Conservation (phyloP, 192 early-diverging fungal species). For the Entomortierella beljakovae region DNA sequence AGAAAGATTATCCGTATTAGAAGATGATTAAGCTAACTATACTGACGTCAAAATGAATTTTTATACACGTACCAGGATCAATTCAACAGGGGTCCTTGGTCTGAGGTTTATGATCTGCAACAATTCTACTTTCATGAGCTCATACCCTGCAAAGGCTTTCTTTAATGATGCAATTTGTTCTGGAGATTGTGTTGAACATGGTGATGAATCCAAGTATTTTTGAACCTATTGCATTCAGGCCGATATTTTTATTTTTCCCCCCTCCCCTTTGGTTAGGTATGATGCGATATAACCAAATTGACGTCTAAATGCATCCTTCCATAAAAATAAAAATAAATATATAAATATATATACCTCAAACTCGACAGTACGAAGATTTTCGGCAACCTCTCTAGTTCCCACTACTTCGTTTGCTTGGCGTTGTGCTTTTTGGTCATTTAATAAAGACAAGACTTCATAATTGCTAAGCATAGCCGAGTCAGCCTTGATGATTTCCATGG, state of each 20-base stretch:
- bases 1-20: not conserved
- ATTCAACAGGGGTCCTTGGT: conserved; percentile 72
- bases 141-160: conserved; percentile 52
- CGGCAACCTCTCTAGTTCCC: conserved; percentile 60
- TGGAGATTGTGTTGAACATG: conserved; percentile 68
- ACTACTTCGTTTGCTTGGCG: conserved; percentile 54
- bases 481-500: conserved; percentile 73
- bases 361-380: conserved; percentile 73
- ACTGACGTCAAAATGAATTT: not conserved
- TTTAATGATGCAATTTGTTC: conserved; percentile 63
- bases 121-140: conserved; percentile 78
- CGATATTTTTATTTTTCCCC: not conserved
- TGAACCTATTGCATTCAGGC: conserved; percentile 47
- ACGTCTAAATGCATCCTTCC: too few species aligned
- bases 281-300: not conserved
- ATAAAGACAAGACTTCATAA: conserved; percentile 73
- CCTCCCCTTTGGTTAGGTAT: not conserved
- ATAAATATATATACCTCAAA: conserved; percentile 62
- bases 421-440: conserved; percentile 65
- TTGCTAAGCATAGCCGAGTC: conserved; percentile 73
- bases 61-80: conserved; percentile 63
- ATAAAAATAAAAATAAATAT: not conserved
- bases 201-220: conserved; percentile 66
- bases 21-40: not conserved
- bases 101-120: conserved; percentile 81